Conservation (phyloP, 2,329 filamentous ascomycete species). For the Cladobotryum protrusum region DNA sequence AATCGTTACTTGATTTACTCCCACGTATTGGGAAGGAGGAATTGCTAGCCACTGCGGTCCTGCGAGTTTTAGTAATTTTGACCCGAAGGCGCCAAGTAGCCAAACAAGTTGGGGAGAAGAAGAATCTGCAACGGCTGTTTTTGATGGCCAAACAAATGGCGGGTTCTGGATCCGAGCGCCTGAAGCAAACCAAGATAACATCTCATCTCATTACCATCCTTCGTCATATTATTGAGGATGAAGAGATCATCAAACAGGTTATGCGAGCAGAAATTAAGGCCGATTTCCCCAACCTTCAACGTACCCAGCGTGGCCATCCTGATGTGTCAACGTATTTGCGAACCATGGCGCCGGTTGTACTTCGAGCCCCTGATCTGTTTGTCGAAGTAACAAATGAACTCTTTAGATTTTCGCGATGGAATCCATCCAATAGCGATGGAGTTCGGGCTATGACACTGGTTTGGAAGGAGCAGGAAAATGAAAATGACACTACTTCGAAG, state of each 20-base stretch:
- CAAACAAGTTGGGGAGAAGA: slow-evolving; percentile 72
- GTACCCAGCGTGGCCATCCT: slow-evolving; percentile 45
- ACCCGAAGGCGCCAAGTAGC: slow-evolving; percentile 75
- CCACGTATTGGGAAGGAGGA: slow-evolving; percentile 85
- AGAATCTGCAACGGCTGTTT: slow-evolving; percentile 83
- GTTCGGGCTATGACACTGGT: slow-evolving; percentile 30
- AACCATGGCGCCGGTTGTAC: slow-evolving; percentile 68
- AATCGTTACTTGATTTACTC: slow-evolving; percentile 73
- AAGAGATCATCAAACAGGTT: slow-evolving; percentile 81
- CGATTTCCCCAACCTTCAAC: slow-evolving; percentile 57
- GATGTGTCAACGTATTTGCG: slow-evolving; percentile 72
- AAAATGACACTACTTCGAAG: slow-evolving; percentile 12
- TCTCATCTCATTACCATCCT: slow-evolving; percentile 75
- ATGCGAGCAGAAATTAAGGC: slow-evolving; percentile 84
- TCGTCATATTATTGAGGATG: slow-evolving; percentile 90
- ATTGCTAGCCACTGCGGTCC: slow-evolving; percentile 72
- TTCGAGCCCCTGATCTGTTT: slow-evolving; percentile 80
- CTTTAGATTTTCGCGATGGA: slow-evolving; percentile 64
- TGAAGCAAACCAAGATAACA: slow-evolving; percentile 50
- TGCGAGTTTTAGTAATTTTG: slow-evolving; percentile 79
- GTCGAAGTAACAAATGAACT: slow-evolving; percentile 82
- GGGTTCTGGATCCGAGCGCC: slow-evolving; percentile 66
- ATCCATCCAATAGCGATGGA: slow-evolving; percentile 28
- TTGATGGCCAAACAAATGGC: slow-evolving; percentile 92
- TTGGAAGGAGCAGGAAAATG: slow-evolving; percentile 34